These are phyloP conservation scores for Mesembryanthemum crystallinum DNA, from an alignment of 148 eudicot species.

Conservation along the genomic window DNA sequence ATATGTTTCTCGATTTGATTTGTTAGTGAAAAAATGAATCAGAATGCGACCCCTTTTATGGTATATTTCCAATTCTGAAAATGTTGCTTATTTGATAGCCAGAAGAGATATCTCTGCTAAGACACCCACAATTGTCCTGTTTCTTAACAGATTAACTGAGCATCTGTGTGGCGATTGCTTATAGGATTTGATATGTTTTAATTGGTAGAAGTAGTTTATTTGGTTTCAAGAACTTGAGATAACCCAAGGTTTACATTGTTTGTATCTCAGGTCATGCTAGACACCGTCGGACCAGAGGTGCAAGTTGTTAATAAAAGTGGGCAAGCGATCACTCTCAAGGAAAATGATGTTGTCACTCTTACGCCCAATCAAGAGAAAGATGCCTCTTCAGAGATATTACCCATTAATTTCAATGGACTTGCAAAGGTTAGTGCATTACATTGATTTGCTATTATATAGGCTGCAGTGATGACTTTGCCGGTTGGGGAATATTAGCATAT, in stretches of 20 bases:
- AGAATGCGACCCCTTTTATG: not conserved
- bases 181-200: not conserved
- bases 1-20: not conserved
- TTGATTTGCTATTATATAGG: not conserved
- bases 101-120: not conserved
- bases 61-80: not conserved
- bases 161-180: not conserved
- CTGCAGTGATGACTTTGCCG: not conserved
- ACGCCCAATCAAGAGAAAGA: constrained; percentile 61
- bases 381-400: constrained; percentile 64
- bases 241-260: not conserved
- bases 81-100: not conserved
- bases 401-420: constrained; percentile 66
- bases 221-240: not conserved
- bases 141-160: not conserved
- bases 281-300: constrained; percentile 81
- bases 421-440: constrained; percentile 48
- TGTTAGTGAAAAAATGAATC: not conserved
- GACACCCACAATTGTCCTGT: not conserved
- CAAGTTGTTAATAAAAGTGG: constrained; percentile 65
- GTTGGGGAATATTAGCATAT: not conserved
- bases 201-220: not conserved
- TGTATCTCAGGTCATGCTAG: constrained; percentile 72
- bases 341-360: constrained; percentile 54
- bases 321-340: constrained; percentile 54